Percentiles rank a stretch among this genome's conserved stretches.
Conservation (phyloP, 2,329 filamentous ascomycete species). For the Magnaporthiopsis poae region DNA sequence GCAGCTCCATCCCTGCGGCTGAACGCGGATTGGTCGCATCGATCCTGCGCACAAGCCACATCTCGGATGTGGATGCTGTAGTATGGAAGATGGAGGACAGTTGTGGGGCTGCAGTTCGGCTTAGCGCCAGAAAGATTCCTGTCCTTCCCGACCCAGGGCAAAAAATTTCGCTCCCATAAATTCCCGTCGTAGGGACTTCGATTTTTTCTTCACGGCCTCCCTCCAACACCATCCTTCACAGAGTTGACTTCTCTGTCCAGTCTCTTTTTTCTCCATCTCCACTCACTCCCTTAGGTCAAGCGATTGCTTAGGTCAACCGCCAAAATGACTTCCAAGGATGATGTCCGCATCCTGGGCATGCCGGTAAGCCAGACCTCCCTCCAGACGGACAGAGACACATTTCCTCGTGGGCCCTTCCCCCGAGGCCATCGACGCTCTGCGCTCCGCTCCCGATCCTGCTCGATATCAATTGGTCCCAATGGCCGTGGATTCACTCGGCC, state of each 20-base stretch:
- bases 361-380: slow-evolving; percentile 42
- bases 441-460: neutral
- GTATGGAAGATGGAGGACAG: neutral
- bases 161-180: slow-evolving; percentile 41
- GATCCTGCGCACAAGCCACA: slow-evolving; percentile 4
- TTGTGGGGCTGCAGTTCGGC: slow-evolving; percentile 8
- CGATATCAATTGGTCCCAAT: slow-evolving; percentile 15
- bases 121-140: slow-evolving; percentile 41
- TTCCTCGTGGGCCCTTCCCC: neutral
- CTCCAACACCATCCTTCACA: slow-evolving; percentile 8
- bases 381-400: neutral
- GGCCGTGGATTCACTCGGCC: neutral
- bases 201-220: slow-evolving; percentile 28
- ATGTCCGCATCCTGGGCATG: slow-evolving; percentile 56
- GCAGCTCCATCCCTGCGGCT: neutral
- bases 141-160: slow-evolving; percentile 24
- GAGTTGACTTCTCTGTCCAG: slow-evolving; percentile 26
- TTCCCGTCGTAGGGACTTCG: slow-evolving; percentile 32
- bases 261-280: slow-evolving; percentile 44
- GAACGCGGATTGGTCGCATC: neutral
- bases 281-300: slow-evolving; percentile 48
- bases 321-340: slow-evolving; percentile 45
- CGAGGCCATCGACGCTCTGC: neutral
- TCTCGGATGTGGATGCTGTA: slow-evolving; percentile 8
- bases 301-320: slow-evolving; percentile 33